Evolutionary conservation across 148 eudicot genomes (phyloP).

Genomic region (Talinum fruticosum): DNA sequence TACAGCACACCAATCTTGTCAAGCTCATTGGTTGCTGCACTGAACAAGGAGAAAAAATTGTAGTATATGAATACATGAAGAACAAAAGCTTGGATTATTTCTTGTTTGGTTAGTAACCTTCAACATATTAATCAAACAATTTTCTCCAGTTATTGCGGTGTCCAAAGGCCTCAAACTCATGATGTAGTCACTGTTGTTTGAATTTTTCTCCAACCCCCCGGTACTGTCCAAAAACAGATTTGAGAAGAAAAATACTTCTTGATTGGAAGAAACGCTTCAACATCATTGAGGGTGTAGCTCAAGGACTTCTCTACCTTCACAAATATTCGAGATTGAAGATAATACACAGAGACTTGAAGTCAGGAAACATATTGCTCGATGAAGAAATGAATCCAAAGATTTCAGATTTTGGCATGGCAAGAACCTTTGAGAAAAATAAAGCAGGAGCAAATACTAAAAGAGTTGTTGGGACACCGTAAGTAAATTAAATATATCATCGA

Average conservation of each 20-base stretch:
- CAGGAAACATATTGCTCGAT: constrained; percentile 64
- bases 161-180: background rate
- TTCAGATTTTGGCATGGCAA: constrained; percentile 76
- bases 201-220: background rate
- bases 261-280: constrained; percentile 55
- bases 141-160: background rate
- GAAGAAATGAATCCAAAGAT: constrained; percentile 58
- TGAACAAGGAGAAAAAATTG: constrained; percentile 56
- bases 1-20: constrained; percentile 74
- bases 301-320: constrained; percentile 69
- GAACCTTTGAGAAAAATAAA: constrained; percentile 58
- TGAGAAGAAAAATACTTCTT: constrained; percentile 20
- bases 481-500: background rate
- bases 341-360: constrained; percentile 65
- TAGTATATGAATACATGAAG: constrained; percentile 65
- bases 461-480: constrained; percentile 61
- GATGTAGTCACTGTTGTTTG: background rate
- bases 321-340: constrained; percentile 61
- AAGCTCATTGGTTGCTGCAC: constrained; percentile 67
- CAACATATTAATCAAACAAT: background rate
- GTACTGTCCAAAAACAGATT: constrained; percentile 9
- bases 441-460: constrained; percentile 47
- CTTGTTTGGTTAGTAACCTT: constrained; percentile 42
- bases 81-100: constrained; percentile 61
- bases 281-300: constrained; percentile 55